These are phyloP conservation scores for Aspergillus flavus DNA, from an alignment of 2,329 filamentous ascomycete genomes.

Conservation along the genomic window DNA sequence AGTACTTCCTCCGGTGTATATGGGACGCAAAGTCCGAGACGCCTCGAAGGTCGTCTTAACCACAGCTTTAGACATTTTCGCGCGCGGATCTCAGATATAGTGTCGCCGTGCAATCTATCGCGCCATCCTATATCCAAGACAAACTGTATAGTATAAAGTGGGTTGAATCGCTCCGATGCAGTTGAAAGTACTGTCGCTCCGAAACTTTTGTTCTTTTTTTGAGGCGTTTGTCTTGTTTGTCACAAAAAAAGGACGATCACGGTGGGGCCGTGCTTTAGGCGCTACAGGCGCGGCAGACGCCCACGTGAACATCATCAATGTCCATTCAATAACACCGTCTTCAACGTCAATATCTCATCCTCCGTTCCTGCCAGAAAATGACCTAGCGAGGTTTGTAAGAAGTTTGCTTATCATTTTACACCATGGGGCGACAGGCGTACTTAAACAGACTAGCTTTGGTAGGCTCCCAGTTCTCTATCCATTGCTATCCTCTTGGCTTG, in stretches of 20 bases:
- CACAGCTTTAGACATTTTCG: conserved; percentile 53
- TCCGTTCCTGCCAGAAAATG: neutral
- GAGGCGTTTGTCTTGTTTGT: conserved; percentile 37
- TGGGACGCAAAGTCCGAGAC: conserved; percentile 80
- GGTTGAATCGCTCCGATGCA: conserved; percentile 8
- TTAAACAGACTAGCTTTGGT: conserved; percentile 50
- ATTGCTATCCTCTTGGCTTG: conserved; percentile 4
- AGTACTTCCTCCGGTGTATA: conserved; percentile 89
- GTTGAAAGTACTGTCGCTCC: conserved; percentile 14
- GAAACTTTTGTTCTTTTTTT: conserved; percentile 42
- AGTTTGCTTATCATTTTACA: neutral
- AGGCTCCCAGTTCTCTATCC: conserved; percentile 27
- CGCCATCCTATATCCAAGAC: conserved; percentile 23
- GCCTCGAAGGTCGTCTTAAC: conserved; percentile 88
- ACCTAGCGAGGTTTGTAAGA: neutral
- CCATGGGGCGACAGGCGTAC: conserved; percentile 50
- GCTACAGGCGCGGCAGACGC: conserved; percentile 22
- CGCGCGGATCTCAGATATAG: conserved; percentile 1
- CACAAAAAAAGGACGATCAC: conserved; percentile 27
- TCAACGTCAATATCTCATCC: neutral
- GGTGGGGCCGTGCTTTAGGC: conserved; percentile 32
- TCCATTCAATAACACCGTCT: conserved; percentile 6
- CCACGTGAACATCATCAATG: conserved; percentile 16
- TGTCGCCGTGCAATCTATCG: conserved; percentile 13
- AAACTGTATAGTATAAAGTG: conserved; percentile 15